Evolutionary conservation across 345 rosid genomes (phyloP).

Genomic region (Linum tenue): DNA sequence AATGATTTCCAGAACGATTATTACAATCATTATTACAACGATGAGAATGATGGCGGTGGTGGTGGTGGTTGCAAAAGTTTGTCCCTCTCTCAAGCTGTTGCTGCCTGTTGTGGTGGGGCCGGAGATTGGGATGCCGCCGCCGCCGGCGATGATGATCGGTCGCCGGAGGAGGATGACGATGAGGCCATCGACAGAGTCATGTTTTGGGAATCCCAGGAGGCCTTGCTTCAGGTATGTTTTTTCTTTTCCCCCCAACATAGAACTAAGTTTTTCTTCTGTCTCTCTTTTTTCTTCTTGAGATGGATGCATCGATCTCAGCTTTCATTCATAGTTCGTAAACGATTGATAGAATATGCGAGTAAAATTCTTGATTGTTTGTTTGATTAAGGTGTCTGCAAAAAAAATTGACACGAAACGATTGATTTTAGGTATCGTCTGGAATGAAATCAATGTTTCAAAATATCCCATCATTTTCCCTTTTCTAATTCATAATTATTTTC

Average conservation of each 20-base stretch:
- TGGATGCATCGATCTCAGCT: too few species aligned
- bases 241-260: neutral
- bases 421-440: too few species aligned
- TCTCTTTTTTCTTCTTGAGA: too few species aligned
- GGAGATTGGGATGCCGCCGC: neutral
- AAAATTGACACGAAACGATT: too few species aligned
- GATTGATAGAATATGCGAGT: too few species aligned
- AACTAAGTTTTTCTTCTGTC: too few species aligned
- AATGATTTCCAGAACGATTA: neutral
- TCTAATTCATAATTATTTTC: too few species aligned
- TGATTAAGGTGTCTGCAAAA: too few species aligned
- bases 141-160: neutral
- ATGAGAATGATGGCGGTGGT: neutral
- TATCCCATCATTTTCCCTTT: too few species aligned
- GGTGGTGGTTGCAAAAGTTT: neutral
- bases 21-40: neutral
- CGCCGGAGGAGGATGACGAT: neutral
- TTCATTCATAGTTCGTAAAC: too few species aligned
- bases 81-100: neutral
- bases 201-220: conserved; percentile 40
- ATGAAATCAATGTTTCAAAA: too few species aligned
- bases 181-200: conserved; percentile 16
- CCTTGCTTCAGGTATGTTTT: conserved; percentile 36
- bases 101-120: neutral
- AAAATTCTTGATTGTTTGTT: too few species aligned